A percentile compares a stretch with the other conserved stretches of the same genome.
These are phyloP conservation scores for Eucalyptus regnans DNA, from an alignment of 345 rosid species.

Conservation along the genomic window DNA sequence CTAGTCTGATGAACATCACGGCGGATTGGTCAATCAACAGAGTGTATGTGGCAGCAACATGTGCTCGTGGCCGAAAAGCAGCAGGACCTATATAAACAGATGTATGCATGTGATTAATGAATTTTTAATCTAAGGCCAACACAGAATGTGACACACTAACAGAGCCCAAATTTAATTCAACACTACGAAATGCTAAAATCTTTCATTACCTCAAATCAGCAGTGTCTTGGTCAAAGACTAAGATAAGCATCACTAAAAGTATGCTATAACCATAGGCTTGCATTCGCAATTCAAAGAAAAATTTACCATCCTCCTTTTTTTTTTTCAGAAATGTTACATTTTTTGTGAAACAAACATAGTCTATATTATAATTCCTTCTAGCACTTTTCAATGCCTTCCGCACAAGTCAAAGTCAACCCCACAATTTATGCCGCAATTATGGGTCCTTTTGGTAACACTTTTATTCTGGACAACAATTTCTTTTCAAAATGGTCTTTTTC, in stretches of 20 bases:
- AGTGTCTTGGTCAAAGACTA: neutral
- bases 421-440: rapidly evolving
- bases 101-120: neutral
- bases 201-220: neutral
- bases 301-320: neutral
- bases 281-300: neutral
- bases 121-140: neutral
- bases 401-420: too few species aligned
- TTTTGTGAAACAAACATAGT: too few species aligned
- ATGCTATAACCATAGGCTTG: neutral
- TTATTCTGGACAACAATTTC: rapidly evolving
- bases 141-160: neutral
- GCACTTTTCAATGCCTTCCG: rapidly evolving
- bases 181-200: neutral
- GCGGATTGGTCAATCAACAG: conserved; percentile 43
- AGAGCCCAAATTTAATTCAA: neutral
- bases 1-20: too few species aligned
- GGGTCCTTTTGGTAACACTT: too few species aligned
- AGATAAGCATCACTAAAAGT: neutral
- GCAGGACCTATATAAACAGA: conserved; percentile 68
- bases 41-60: conserved; percentile 45
- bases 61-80: conserved; percentile 89
- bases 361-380: too few species aligned
- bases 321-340: neutral
- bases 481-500: too few species aligned